These are phyloP conservation scores for Phytophthora fragariae DNA, from an alignment of 352 stramenopile species.

Conservation along the genomic window DNA sequence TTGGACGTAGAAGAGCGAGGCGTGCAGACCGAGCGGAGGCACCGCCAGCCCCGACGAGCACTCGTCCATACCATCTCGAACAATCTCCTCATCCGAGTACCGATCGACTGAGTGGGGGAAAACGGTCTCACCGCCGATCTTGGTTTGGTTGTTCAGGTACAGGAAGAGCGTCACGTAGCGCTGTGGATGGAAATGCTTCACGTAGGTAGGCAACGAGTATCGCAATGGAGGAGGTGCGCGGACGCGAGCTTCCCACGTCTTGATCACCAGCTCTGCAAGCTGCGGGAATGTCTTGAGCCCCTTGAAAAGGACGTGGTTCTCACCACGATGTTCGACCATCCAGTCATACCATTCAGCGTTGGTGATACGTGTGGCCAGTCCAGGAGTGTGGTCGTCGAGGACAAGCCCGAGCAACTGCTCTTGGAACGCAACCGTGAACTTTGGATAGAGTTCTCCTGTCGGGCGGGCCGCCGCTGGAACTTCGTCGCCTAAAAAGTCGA, in stretches of 20 bases:
- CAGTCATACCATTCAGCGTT: constrained; percentile 83
- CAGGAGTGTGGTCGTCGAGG: constrained; percentile 64
- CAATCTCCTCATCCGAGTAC: constrained; percentile 72
- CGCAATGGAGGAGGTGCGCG: constrained; percentile 35
- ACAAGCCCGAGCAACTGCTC: constrained; percentile 58
- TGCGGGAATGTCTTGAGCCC: constrained; percentile 64
- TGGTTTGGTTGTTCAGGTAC: constrained; percentile 96
- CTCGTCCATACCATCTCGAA: constrained; percentile 80
- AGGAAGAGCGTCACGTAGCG: constrained; percentile 96
- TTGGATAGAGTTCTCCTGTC: constrained; percentile 62
- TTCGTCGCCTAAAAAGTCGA: constrained; percentile 61
- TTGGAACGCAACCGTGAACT: constrained; percentile 72
- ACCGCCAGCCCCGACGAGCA: constrained; percentile 82
- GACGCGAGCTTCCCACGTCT: constrained; percentile 72
- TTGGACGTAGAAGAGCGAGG: constrained; percentile 87
- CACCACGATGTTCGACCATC: constrained; percentile 62
- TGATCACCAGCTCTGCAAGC: constrained; percentile 69
- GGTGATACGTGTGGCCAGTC: constrained; percentile 55
- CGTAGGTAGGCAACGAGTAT: constrained; percentile 69
- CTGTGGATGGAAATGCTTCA: constrained; percentile 91
- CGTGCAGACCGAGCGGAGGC: constrained; percentile 70
- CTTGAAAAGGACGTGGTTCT: constrained; percentile 70
- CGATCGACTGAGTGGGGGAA: constrained; percentile 91
- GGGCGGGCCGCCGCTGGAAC: constrained; percentile 52
- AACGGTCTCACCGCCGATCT: constrained; percentile 96